These are phyloP conservation scores for Colletotrichum filicis DNA, from an alignment of 2,329 filamentous ascomycete genomes.

Conservation along the genomic window DNA sequence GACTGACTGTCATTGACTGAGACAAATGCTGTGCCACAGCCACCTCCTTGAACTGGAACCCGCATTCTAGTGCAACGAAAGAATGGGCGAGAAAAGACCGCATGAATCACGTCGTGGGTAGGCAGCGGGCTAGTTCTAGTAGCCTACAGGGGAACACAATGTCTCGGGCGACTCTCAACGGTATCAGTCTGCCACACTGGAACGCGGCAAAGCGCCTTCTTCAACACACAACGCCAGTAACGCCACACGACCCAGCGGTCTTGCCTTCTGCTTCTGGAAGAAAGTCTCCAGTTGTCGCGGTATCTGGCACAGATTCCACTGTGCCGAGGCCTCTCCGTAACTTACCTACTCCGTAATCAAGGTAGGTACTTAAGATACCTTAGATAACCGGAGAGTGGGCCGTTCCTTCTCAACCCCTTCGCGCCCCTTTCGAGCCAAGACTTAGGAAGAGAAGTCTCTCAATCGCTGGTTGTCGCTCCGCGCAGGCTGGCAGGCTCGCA, in stretches of 20 bases:
- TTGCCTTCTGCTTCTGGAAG: constrained; percentile 29
- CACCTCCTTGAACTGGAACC: constrained; percentile 1
- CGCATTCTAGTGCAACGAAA: not conserved
- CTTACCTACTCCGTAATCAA: not conserved
- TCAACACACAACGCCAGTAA: not conserved
- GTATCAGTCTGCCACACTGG: not conserved
- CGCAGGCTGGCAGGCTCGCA: constrained; percentile 4
- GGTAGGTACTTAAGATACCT: not conserved
- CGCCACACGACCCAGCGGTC: constrained; percentile 24
- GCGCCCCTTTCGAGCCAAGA: constrained; percentile 12
- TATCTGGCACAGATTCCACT: constrained; percentile 27
- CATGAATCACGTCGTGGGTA: constrained; percentile 3
- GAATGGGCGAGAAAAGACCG: not conserved
- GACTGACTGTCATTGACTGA: not conserved
- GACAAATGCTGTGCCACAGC: not conserved
- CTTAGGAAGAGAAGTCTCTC: not conserved
- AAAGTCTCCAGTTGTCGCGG: constrained; percentile 4
- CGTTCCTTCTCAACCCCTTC: not conserved
- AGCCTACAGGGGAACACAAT: not conserved
- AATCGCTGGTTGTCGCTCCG: constrained; percentile 3
- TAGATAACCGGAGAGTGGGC: constrained; percentile 6
- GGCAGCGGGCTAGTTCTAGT: not conserved
- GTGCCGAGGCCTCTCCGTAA: not conserved
- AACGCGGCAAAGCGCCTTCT: constrained; percentile 21
- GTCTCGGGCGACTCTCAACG: not conserved